A percentile compares a stretch with the other conserved stretches of the same genome.
phyloP scores from a whole-genome alignment of 306 rosid genomes.

The Prunus padus region DNA sequence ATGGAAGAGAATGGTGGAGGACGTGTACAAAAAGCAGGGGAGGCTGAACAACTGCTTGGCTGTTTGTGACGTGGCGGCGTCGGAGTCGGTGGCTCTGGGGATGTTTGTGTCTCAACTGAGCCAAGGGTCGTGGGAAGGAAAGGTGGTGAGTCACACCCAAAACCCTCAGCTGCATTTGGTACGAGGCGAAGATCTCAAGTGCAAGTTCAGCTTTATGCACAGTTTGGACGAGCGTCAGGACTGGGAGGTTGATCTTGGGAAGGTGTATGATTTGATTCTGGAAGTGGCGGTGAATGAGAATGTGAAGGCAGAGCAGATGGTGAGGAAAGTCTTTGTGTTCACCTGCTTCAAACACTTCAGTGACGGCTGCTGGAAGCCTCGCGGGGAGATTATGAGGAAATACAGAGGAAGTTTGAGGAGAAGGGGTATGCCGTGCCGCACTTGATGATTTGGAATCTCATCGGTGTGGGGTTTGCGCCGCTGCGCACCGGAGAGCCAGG shows the following conservation, averaged over 20 bases:
- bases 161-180: slow-evolving; percentile 47
- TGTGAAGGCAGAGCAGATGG: slow-evolving; percentile 50
- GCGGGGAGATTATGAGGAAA: slow-evolving; percentile 23
- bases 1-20: slow-evolving; percentile 65
- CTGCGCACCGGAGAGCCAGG: slow-evolving; percentile 33
- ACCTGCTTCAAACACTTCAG: slow-evolving; percentile 26
- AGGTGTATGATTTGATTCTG: slow-evolving; percentile 51
- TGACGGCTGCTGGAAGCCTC: too few relatives aligned
- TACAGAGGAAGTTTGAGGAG: slow-evolving; percentile 40
- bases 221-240: slow-evolving; percentile 39
- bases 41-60: slow-evolving; percentile 45
- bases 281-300: slow-evolving; percentile 50
- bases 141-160: slow-evolving; percentile 44
- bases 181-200: slow-evolving; percentile 32
- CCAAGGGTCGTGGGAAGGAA: slow-evolving; percentile 60
- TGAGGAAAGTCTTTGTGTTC: slow-evolving; percentile 58
- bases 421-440: slow-evolving; percentile 56
- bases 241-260: slow-evolving; percentile 40
- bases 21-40: slow-evolving; percentile 36
- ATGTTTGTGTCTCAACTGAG: slow-evolving; percentile 55
- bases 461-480: slow-evolving; percentile 40
- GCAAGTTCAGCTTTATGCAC: slow-evolving; percentile 37
- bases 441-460: slow-evolving; percentile 62
- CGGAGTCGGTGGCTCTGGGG: slow-evolving; percentile 48
- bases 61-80: slow-evolving; percentile 36